phyloP scores from a whole-genome alignment of 225 moss, liverwort and hornwort genomes.

The Pseudisothecium myosuroides region DNA sequence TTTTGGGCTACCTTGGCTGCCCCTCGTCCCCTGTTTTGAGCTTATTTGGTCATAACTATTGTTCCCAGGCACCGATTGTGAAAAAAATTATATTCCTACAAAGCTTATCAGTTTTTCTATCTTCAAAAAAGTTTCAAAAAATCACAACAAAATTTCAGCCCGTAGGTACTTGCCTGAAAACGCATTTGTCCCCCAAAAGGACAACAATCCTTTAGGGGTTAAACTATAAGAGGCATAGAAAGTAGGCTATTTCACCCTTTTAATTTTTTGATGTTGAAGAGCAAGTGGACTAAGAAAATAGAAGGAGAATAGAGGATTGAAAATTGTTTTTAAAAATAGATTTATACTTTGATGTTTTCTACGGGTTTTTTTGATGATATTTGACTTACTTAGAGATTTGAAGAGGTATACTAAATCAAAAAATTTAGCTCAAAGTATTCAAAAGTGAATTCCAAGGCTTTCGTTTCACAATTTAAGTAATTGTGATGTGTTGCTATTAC shows the following conservation, averaged over 20 bases:
- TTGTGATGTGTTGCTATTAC: neutral
- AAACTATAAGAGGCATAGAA: neutral
- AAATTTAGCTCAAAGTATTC: neutral
- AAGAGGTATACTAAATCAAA: neutral
- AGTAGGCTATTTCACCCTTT: neutral
- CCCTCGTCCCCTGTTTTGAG: no score
- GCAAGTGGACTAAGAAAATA: neutral
- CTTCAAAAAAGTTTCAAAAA: no score
- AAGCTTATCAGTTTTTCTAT: no score
- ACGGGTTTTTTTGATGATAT: neutral
- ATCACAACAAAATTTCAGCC: no score
- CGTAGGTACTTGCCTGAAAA: no score
- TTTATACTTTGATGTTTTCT: neutral
- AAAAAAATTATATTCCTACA: no score
- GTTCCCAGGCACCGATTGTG: no score
- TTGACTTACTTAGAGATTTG: neutral
- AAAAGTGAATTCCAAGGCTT: neutral
- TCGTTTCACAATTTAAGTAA: neutral
- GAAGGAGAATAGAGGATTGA: accelerated
- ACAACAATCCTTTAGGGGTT: no score
- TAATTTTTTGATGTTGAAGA: neutral
- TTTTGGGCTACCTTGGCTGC: no score
- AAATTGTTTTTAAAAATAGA: neutral
- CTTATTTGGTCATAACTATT: no score
- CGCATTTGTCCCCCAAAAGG: no score